A percentile compares a stretch with the other conserved stretches of the same genome.
These are phyloP conservation scores for Guillardia theta DNA, from an alignment of 78 protist genomes.

Conservation along the genomic window DNA sequence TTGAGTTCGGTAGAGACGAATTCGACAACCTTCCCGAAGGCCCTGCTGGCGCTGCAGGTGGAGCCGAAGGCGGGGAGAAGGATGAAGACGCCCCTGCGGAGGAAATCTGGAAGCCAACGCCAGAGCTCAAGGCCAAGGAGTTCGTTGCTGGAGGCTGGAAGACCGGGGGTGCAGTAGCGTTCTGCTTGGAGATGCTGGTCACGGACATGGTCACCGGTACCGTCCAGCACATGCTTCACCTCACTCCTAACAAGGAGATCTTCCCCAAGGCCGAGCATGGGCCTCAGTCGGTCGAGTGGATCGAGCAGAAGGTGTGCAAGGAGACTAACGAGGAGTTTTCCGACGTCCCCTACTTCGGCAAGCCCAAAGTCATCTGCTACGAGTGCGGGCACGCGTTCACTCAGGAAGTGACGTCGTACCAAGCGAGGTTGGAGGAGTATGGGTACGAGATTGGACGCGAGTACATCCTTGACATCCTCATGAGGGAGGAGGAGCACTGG, in stretches of 20 bases:
- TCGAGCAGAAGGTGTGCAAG: not conserved
- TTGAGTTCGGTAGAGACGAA: no score
- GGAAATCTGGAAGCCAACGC: not conserved
- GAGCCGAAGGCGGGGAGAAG: not conserved
- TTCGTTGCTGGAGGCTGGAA: not conserved
- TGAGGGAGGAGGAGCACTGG: constrained; percentile 29
- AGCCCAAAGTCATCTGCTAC: not conserved
- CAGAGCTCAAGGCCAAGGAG: not conserved
- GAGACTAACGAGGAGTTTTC: not conserved
- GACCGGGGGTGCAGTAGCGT: not conserved
- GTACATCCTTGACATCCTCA: not conserved
- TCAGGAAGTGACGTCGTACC: not conserved
- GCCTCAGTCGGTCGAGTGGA: no score
- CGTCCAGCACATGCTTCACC: not conserved
- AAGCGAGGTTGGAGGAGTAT: not conserved
- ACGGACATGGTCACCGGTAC: not conserved
- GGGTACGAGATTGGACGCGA: not conserved
- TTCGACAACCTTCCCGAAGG: no score
- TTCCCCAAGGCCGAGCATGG: no score
- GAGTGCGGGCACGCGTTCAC: not conserved
- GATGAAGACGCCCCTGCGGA: not conserved
- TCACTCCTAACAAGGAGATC: no score
- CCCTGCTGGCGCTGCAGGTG: no score
- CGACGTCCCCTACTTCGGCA: not conserved
- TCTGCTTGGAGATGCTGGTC: not conserved